A percentile compares a stretch with the other conserved stretches of the same genome.
Evolutionary conservation across 208 protist species (phyloP).

Genomic region (Leishmania arabica): DNA sequence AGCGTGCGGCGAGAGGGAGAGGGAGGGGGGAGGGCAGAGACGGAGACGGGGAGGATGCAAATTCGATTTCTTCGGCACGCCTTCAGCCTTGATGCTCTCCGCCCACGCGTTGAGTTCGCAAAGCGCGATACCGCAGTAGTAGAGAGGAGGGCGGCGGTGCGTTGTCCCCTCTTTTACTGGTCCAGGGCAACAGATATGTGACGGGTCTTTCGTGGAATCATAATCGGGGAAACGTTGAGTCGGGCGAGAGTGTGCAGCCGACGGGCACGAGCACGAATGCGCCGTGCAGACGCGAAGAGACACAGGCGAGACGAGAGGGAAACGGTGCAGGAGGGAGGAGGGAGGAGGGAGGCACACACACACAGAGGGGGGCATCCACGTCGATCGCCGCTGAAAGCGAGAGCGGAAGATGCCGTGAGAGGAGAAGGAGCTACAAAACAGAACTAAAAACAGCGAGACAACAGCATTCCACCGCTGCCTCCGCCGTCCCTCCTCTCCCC

Average conservation of each 20-base stretch:
- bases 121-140: background rate
- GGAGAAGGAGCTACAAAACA: background rate
- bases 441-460: background rate
- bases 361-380: background rate
- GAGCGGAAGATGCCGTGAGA: slow-evolving; percentile 1
- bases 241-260: background rate
- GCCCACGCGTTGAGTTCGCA: background rate
- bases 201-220: background rate
- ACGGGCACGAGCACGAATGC: background rate
- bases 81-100: background rate
- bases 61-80: background rate
- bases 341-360: too few relatives aligned
- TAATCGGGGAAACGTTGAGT: background rate
- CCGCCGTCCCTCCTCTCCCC: background rate
- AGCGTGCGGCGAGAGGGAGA: background rate
- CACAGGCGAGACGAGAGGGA: background rate
- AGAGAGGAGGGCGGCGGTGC: background rate
- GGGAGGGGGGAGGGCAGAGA: too few relatives aligned
- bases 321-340: background rate
- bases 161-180: background rate
- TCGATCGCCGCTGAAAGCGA: background rate
- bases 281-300: background rate
- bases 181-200: background rate
- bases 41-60: too few relatives aligned
- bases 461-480: background rate